These are phyloP conservation scores for Posidonia oceanica DNA, from an alignment of 116 monocot genomes.

Conservation along the genomic window DNA sequence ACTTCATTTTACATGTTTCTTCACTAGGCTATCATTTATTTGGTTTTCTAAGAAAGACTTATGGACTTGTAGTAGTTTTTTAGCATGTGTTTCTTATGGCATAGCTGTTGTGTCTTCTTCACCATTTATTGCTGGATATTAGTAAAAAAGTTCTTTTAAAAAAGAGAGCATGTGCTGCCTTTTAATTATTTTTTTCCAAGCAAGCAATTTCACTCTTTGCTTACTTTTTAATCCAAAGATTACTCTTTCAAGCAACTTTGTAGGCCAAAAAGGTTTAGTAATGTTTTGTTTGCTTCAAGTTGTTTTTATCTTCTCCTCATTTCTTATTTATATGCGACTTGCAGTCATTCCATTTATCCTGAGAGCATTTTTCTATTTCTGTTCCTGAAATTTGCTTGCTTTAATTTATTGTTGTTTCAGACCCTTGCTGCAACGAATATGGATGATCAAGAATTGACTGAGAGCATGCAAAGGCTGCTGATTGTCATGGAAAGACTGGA, in stretches of 20 bases:
- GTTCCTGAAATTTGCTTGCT: not conserved
- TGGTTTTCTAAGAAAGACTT: not conserved
- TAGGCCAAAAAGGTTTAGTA: too few species aligned
- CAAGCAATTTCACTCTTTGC: too few species aligned
- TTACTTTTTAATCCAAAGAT: too few species aligned
- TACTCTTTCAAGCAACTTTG: too few species aligned
- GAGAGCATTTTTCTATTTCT: not conserved
- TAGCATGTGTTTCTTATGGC: too few species aligned
- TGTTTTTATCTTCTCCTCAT: too few species aligned
- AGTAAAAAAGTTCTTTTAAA: not conserved
- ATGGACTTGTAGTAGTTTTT: too few species aligned
- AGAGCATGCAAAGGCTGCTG: conserved; percentile 81
- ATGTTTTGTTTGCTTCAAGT: too few species aligned
- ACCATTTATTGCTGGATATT: not conserved
- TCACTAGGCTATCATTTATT: not conserved
- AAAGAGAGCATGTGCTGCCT: not conserved
- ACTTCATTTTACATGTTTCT: not conserved
- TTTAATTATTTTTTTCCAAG: too few species aligned
- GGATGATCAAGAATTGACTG: conserved; percentile 71
- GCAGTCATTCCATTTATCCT: not conserved
- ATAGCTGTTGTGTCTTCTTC: not conserved
- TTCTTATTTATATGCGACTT: too few species aligned
- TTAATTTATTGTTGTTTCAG: conserved; percentile 24
- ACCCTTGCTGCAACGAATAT: conserved; percentile 69
- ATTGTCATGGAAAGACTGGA: conserved; percentile 94